A percentile compares a stretch with the other conserved stretches of the same genome.
These are phyloP conservation scores for Cokeromyces recurvatus DNA, from an alignment of 371 early-diverging fungal species.

Conservation along the genomic window DNA sequence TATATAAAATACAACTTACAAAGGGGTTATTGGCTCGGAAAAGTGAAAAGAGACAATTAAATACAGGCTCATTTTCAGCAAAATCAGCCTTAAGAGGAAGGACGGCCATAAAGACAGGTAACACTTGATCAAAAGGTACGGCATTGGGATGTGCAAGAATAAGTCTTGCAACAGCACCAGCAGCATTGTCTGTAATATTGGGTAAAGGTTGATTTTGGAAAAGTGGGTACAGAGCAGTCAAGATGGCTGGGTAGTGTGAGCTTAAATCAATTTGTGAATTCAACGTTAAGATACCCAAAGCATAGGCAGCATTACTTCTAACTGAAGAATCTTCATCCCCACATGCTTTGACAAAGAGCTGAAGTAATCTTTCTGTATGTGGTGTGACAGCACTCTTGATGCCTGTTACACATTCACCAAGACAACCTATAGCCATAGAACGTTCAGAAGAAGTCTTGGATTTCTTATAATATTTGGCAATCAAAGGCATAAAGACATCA, in stretches of 20 bases:
- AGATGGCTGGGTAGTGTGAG: slow-evolving; percentile 65
- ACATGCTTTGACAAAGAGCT: slow-evolving; percentile 66
- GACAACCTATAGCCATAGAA: slow-evolving; percentile 84
- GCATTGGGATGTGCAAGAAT: slow-evolving; percentile 65
- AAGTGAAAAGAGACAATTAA: slow-evolving; percentile 61
- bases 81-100: slow-evolving; percentile 79
- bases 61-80: slow-evolving; percentile 80
- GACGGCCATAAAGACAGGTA: slow-evolving; percentile 65
- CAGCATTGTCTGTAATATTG: slow-evolving; percentile 84
- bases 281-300: slow-evolving; percentile 69
- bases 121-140: slow-evolving; percentile 68
- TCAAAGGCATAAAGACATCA: slow-evolving; percentile 74
- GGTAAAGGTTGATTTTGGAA: slow-evolving; percentile 58
- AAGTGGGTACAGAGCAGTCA: slow-evolving; percentile 71
- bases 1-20: slow-evolving; percentile 25
- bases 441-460: slow-evolving; percentile 72
- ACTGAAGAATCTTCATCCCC: slow-evolving; percentile 79
- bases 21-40: slow-evolving; percentile 55
- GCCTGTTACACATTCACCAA: slow-evolving; percentile 80
- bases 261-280: slow-evolving; percentile 68
- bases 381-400: slow-evolving; percentile 71
- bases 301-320: slow-evolving; percentile 83
- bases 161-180: slow-evolving; percentile 83
- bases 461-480: slow-evolving; percentile 78
- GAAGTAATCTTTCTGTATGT: slow-evolving; percentile 65